Evolutionary conservation across 192 early-diverging fungal species (phyloP).

Genomic region (Rhizophlyctis rosea): DNA sequence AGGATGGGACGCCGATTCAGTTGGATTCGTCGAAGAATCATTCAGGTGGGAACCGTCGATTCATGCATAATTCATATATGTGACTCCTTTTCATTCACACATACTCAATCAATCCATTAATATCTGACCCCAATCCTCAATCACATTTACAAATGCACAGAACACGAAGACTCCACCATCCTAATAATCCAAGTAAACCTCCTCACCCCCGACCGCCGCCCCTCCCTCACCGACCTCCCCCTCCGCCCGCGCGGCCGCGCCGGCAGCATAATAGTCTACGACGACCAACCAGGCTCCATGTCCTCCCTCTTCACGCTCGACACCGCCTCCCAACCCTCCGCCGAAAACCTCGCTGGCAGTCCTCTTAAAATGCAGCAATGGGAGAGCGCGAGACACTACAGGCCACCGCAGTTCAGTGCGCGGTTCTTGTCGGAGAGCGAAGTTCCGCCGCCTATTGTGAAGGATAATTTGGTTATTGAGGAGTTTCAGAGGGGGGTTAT

Average conservation of each 20-base stretch:
- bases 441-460: conserved; percentile 58
- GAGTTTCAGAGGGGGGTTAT: conserved; percentile 59
- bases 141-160: conserved; percentile 2
- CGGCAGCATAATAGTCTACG: conserved; percentile 65
- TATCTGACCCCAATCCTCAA: no score
- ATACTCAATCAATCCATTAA: no score
- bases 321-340: not conserved
- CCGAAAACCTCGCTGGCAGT: conserved; percentile 1
- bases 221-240: conserved; percentile 1
- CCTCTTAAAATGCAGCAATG: conserved; percentile 36
- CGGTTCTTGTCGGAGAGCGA: conserved; percentile 55
- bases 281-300: conserved; percentile 46
- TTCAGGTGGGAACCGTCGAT: not conserved
- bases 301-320: not conserved
- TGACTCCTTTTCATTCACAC: no score
- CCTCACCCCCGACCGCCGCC: conserved; percentile 6
- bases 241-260: conserved; percentile 38
- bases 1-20: conserved; percentile 8
- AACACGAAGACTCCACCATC: conserved; percentile 41
- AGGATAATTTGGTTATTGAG: conserved; percentile 58
- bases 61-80: no score
- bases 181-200: conserved; percentile 45
- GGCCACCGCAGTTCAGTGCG: conserved; percentile 48
- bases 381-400: conserved; percentile 52
- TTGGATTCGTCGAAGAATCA: not conserved